Percentiles rank a stretch among this genome's conserved stretches.
These are phyloP conservation scores for Fonsecaea monophora DNA, from an alignment of 2,329 filamentous ascomycete species.

Conservation along the genomic window DNA sequence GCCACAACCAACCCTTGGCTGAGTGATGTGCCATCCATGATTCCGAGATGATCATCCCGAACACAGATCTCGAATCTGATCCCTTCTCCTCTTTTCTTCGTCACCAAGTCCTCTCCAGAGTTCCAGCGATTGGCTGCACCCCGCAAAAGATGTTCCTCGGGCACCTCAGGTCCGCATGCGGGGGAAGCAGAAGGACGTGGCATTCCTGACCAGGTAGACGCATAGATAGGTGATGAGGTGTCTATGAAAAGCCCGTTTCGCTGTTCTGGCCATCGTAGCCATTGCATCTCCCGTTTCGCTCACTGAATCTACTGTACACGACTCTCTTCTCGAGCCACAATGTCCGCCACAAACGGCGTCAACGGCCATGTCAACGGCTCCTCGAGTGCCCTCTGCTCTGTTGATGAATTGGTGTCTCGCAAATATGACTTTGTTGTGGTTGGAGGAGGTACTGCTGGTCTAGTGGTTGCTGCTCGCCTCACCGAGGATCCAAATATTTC, in stretches of 20 bases:
- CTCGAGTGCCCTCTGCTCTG: slow-evolving; percentile 28
- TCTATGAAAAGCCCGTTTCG: neutral
- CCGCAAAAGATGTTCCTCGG: slow-evolving; percentile 18
- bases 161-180: slow-evolving; percentile 17
- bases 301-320: neutral
- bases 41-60: slow-evolving; percentile 5
- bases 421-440: slow-evolving; percentile 45
- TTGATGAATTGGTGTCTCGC: slow-evolving; percentile 33
- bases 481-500: slow-evolving; percentile 44
- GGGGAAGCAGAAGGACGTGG: slow-evolving; percentile 1
- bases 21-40: slow-evolving; percentile 10
- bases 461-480: slow-evolving; percentile 45
- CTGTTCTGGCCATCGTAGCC: neutral
- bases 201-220: neutral
- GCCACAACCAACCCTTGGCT: neutral
- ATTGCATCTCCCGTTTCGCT: no score
- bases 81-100: slow-evolving; percentile 11
- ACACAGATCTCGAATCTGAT: slow-evolving; percentile 7
- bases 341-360: slow-evolving; percentile 26
- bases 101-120: neutral
- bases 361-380: slow-evolving; percentile 30
- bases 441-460: slow-evolving; percentile 45
- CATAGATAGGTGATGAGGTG: neutral
- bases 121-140: slow-evolving; percentile 19
- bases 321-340: slow-evolving; percentile 6